These are phyloP conservation scores for Globisporangium cystogenes DNA, from an alignment of 352 stramenopile genomes.

Conservation along the genomic window DNA sequence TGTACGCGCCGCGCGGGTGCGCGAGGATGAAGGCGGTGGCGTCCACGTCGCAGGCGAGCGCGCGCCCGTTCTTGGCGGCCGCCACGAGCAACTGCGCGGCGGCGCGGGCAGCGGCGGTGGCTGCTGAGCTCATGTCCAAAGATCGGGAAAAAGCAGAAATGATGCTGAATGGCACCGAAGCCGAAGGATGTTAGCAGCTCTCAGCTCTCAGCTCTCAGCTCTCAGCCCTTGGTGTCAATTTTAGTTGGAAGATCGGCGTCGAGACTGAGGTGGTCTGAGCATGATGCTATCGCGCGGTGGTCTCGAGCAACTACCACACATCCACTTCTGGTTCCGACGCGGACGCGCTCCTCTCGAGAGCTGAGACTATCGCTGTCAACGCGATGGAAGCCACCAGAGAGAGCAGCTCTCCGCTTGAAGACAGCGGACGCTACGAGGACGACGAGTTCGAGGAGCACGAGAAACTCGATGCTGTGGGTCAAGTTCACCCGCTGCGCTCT, in stretches of 20 bases:
- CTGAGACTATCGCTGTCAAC: background rate
- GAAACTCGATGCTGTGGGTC: background rate
- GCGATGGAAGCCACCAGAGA: background rate
- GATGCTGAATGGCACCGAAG: too few relatives aligned
- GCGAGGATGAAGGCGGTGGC: slow-evolving; percentile 59
- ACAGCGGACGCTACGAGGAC: slow-evolving; percentile 1
- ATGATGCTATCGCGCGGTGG: too few relatives aligned
- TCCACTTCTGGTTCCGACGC: too few relatives aligned
- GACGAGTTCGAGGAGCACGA: slow-evolving; percentile 7
- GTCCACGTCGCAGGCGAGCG: slow-evolving; percentile 54
- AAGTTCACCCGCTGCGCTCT: background rate
- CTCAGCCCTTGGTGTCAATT: too few relatives aligned
- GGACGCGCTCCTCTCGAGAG: too few relatives aligned
- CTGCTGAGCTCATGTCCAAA: background rate
- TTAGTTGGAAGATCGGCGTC: too few relatives aligned
- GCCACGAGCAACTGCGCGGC: slow-evolving; percentile 22
- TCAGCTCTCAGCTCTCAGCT: too few relatives aligned
- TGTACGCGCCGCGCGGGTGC: slow-evolving; percentile 69
- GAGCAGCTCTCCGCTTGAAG: background rate
- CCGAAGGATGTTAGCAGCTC: too few relatives aligned
- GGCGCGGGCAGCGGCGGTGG: slow-evolving; percentile 2
- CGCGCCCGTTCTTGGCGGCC: slow-evolving; percentile 72
- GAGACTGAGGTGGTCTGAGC: too few relatives aligned
- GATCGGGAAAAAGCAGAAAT: too few relatives aligned
- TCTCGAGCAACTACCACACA: too few relatives aligned